Percentiles rank a stretch among this genome's conserved stretches.
Conservation (phyloP, 768 basidiomycete genomes). For the Termitomyces eurrhizus region DNA sequence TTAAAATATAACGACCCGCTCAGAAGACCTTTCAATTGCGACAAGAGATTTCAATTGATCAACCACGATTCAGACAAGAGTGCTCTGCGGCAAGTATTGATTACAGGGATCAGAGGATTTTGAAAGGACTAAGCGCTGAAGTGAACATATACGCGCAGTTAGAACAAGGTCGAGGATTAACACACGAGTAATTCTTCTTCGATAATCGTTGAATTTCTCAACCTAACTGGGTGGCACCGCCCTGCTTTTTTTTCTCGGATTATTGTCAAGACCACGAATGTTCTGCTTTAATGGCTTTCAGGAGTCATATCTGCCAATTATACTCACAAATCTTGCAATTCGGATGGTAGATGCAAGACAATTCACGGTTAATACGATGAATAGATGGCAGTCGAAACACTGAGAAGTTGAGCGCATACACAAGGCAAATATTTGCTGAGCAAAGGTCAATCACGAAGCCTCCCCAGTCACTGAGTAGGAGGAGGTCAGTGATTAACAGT, state of each 20-base stretch:
- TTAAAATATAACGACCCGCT: constrained; percentile 18
- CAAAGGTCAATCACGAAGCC: no score
- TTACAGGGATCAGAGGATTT: constrained; percentile 76
- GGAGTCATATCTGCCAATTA: constrained; percentile 83
- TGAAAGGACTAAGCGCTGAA: constrained; percentile 87
- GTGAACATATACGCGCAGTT: constrained; percentile 55
- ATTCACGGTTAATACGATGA: no score
- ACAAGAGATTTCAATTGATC: no score
- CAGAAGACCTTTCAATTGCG: constrained; percentile 44
- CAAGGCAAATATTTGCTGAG: no score
- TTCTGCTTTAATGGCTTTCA: constrained; percentile 84
- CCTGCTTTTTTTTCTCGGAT: constrained; percentile 2
- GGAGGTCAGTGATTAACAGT: background rate
- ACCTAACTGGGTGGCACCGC: constrained; percentile 76
- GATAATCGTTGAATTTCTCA: constrained; percentile 72
- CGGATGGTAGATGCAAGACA: constrained; percentile 71
- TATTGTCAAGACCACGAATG: background rate
- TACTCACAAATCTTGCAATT: constrained; percentile 69
- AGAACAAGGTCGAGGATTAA: constrained; percentile 85
- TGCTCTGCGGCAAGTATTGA: constrained; percentile 81
- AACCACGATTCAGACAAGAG: constrained; percentile 86
- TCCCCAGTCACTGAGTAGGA: no score
- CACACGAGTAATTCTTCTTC: constrained; percentile 82
- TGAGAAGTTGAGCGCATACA: no score
- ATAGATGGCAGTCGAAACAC: no score